Evolutionary conservation across 331 rosid species (phyloP), one percentile per base, ranked within the genome.

Genomic region (Malus hybrid): DNA sequence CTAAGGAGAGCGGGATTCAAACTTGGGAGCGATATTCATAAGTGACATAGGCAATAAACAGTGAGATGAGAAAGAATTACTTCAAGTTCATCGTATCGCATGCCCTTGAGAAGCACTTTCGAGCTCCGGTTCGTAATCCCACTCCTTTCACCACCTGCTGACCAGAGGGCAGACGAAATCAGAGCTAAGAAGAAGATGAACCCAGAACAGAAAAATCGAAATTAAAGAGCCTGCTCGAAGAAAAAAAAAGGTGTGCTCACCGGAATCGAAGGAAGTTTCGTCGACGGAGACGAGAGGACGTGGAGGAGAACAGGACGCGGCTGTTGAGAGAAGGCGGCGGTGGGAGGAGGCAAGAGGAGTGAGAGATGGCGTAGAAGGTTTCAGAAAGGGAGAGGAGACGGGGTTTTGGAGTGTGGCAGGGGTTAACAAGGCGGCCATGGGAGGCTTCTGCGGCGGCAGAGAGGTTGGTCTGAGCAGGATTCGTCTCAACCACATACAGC

Each of bases 81-180:
- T 82, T 90, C 79, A 39, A 93, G 89, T 71, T 91, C 95, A 66
- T 84, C 62, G 88, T 91, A 93, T 39, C 80, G 74, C 91, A 93
- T 86, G 28, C 95, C 98, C 83, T 93, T 90, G 33, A 93, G 91
- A 85, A 90, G 87, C 65, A 75, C 74, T 86, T 90, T 90, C 5
- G 83, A 83, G 78, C 76, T 73, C 7, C 57, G 31, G 27, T 28
- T 78, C 14, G 86, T 72, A 82, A 67, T 44, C 27, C 69, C 79
- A 73, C 34, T 28, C 2, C 59, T 28, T 31, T 72, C 52, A 75
- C 73, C 74, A 2, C 77, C 81, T 54, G 76, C 92, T 80, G 28
- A 12, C 39, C 59, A 69, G 9, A 20, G 27, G 71, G 10, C n/a
- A 79, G 9, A 18, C 63, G 10, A 28, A 42, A 57, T 65, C 55